A percentile compares a stretch with the other conserved stretches of the same genome.
These are phyloP conservation scores for Lactifluus echinatus DNA, from an alignment of 768 basidiomycete species.

Conservation along the genomic window DNA sequence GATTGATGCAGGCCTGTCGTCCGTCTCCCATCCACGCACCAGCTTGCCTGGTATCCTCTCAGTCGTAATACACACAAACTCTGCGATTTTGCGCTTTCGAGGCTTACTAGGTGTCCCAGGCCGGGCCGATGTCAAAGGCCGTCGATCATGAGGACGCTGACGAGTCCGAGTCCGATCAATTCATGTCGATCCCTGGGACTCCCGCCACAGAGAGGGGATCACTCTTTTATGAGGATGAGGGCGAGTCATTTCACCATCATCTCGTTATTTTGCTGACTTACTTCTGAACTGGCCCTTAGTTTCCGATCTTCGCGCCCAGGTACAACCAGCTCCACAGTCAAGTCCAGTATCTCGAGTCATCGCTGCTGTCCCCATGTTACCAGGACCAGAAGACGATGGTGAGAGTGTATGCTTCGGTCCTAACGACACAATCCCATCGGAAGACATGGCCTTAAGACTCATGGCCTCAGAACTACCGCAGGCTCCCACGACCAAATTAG, in stretches of 20 bases:
- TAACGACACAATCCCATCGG: neutral
- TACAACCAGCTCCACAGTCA: neutral
- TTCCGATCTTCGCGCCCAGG: neutral
- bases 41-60: neutral
- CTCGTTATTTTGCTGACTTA: neutral
- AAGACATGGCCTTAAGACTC: neutral
- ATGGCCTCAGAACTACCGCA: neutral
- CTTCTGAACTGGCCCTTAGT: neutral
- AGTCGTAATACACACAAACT: neutral
- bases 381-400: neutral
- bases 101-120: neutral
- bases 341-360: neutral
- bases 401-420: neutral
- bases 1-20: neutral
- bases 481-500: neutral
- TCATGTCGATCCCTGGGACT: constrained; percentile 6
- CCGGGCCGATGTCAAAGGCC: neutral
- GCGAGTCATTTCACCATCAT: neutral
- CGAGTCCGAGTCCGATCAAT: constrained; percentile 8
- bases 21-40: neutral
- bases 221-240: neutral
- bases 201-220: neutral
- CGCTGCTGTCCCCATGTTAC: neutral
- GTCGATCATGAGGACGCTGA: neutral
- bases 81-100: neutral